Conservation (phyloP, 1,284 basidiomycete genomes). For the Naganishia sp. region DNA sequence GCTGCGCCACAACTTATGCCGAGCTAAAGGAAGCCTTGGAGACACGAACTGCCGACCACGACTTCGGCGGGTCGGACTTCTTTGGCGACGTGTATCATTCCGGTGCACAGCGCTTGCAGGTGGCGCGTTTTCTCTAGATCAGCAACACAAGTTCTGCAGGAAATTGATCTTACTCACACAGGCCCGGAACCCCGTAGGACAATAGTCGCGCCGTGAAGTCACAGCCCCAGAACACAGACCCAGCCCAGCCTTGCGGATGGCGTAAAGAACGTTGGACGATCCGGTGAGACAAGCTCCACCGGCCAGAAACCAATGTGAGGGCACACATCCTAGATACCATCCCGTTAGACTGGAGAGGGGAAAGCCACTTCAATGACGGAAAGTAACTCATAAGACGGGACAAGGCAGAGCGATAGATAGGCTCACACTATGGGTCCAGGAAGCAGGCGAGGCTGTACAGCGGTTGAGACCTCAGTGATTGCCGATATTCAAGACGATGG, state of each 20-base stretch:
- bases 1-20: constrained; percentile 1
- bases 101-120: background rate
- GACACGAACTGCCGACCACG: background rate
- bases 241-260: background rate
- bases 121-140: too few species aligned
- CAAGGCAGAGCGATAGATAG: background rate
- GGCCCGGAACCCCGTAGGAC: background rate
- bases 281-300: background rate
- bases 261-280: background rate
- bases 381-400: background rate
- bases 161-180: background rate
- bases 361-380: background rate
- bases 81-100: background rate
- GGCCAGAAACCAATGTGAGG: constrained; percentile 2
- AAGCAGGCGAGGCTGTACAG: background rate
- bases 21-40: background rate
- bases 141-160: too few species aligned
- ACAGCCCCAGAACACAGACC: background rate
- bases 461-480: background rate
- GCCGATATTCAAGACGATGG: background rate
- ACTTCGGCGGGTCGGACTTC: background rate
- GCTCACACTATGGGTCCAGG: constrained; percentile 5
- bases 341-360: background rate
- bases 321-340: background rate
- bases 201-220: background rate